phyloP scores from a whole-genome alignment of 768 basidiomycete species.

The Porphyrellus cyaneotinctus region DNA sequence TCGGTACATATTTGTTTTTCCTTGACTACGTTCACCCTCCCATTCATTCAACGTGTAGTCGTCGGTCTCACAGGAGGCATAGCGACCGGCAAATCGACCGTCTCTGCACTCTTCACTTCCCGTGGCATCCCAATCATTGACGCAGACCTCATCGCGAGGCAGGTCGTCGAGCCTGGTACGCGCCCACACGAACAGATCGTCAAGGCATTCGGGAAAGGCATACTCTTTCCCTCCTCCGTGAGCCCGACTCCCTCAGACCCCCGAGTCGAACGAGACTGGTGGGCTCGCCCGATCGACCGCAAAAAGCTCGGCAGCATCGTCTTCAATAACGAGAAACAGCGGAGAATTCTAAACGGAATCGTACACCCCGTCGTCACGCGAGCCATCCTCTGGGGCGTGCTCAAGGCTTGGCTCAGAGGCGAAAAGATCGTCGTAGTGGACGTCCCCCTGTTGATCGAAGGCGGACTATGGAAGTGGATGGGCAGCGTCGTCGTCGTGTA shows the following conservation, averaged over 20 bases:
- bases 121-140: slow-evolving; percentile 83
- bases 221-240: slow-evolving; percentile 43
- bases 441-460: slow-evolving; percentile 89
- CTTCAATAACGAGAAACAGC: slow-evolving; percentile 70
- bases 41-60: slow-evolving; percentile 43
- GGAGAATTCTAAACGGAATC: slow-evolving; percentile 75
- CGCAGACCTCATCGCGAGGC: slow-evolving; percentile 84
- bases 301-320: slow-evolving; percentile 80
- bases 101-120: slow-evolving; percentile 64
- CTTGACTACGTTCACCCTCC: not conserved
- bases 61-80: slow-evolving; percentile 96
- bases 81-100: slow-evolving; percentile 94
- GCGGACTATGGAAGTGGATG: slow-evolving; percentile 78
- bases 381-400: slow-evolving; percentile 66
- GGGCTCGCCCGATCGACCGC: slow-evolving; percentile 73
- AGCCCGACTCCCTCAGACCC: not conserved
- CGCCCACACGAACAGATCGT: slow-evolving; percentile 65
- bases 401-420: slow-evolving; percentile 73
- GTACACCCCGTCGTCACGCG: slow-evolving; percentile 85
- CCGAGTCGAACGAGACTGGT: slow-evolving; percentile 9
- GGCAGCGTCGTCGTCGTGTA: slow-evolving; percentile 86
- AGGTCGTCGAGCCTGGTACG: slow-evolving; percentile 83
- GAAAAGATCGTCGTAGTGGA: slow-evolving; percentile 80
- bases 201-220: slow-evolving; percentile 61
- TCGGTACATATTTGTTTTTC: slow-evolving; percentile 12